phyloP scores from a whole-genome alignment of 2,329 filamentous ascomycete species.

The Bipolaris bicolor region DNA sequence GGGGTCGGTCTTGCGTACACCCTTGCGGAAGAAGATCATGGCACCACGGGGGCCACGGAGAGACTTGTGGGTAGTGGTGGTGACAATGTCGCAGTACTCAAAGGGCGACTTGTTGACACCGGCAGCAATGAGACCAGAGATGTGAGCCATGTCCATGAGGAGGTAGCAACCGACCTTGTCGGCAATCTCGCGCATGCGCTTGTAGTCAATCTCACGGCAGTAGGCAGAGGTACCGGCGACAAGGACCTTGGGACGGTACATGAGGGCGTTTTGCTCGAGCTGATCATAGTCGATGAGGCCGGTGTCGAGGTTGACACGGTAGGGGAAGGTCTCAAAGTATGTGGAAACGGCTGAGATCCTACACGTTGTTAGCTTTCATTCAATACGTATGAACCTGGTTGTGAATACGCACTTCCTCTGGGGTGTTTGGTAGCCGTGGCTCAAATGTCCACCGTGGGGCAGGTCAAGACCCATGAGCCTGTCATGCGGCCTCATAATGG shows the following conservation, averaged over 20 bases:
- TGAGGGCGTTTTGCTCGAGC: conserved; percentile 81
- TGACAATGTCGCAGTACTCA: conserved; percentile 88
- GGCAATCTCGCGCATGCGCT: conserved; percentile 85
- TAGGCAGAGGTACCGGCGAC: conserved; percentile 95
- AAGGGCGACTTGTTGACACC: conserved; percentile 92
- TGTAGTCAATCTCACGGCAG: conserved; percentile 94
- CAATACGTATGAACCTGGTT: background rate
- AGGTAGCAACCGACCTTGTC: conserved; percentile 93
- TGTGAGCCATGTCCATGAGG: conserved; percentile 95
- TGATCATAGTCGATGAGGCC: conserved; percentile 95
- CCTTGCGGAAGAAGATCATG: conserved; percentile 98
- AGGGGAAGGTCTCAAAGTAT: conserved; percentile 98
- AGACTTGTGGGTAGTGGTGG: conserved; percentile 97
- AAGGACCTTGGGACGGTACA: conserved; percentile 95
- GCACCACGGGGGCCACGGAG: conserved; percentile 92
- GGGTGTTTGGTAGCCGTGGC: conserved; percentile 96
- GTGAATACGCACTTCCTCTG: conserved; percentile 74
- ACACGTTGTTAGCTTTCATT: conserved; percentile 19
- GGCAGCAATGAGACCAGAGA: conserved; percentile 90
- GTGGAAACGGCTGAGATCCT: conserved; percentile 96
- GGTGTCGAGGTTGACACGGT: conserved; percentile 86
- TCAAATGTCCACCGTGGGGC: conserved; percentile 91
- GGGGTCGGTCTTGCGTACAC: conserved; percentile 78
- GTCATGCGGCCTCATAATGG: conserved; percentile 93
- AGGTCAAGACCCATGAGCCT: conserved; percentile 96